Conservation (phyloP, 371 early-diverging fungal species). For the Phascolomyces articulosus region DNA sequence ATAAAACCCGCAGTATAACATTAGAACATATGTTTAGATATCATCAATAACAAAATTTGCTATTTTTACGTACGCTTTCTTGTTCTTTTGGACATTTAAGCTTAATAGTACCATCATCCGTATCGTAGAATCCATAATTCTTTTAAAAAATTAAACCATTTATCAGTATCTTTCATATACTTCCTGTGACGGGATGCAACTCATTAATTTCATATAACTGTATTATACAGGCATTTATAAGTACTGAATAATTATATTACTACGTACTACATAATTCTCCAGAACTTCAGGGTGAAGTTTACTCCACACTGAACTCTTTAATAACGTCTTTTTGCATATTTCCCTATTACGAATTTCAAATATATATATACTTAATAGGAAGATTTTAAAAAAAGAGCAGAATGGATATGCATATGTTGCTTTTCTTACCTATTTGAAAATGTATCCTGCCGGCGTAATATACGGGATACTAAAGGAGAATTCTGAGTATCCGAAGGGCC, state of each 20-base stretch:
- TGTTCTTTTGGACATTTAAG: constrained; percentile 37
- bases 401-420: neutral
- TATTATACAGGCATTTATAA: no score
- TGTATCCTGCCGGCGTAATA: neutral
- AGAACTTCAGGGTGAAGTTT: neutral
- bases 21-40: no score
- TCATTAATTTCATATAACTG: neutral
- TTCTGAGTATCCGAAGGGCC: no score
- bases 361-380: no score
- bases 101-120: constrained; percentile 35
- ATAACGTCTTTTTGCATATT: neutral
- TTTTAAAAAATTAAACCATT: neutral
- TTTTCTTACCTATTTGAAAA: neutral
- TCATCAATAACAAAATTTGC: neutral
- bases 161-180: no score
- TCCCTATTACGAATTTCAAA: neutral
- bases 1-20: neutral
- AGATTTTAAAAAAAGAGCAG: no score
- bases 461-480: neutral
- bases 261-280: neutral
- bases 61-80: no score
- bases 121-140: constrained; percentile 31
- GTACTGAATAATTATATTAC: neutral
- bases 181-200: no score
- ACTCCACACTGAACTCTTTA: neutral